Percentiles rank a stretch among this genome's conserved stretches.
These are phyloP conservation scores for Periconia macrospinosa DNA, from an alignment of 2,329 filamentous ascomycete species.

Conservation along the genomic window DNA sequence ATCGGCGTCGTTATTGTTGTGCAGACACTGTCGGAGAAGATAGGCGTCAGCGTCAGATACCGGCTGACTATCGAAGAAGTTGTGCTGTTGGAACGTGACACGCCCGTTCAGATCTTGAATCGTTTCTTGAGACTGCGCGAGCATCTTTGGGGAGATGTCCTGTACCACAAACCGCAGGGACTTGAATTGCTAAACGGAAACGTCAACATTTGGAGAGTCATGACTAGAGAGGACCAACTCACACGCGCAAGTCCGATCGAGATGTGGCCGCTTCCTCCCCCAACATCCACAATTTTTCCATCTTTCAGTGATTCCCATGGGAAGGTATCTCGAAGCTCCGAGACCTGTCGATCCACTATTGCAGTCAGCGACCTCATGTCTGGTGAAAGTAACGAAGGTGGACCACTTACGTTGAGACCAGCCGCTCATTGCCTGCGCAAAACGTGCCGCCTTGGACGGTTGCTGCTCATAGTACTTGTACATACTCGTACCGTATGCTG, in stretches of 20 bases:
- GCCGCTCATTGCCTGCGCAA: constrained; percentile 33
- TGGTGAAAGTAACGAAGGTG: no score
- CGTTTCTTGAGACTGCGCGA: constrained; percentile 12
- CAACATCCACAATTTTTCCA: constrained; percentile 34
- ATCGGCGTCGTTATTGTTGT: constrained; percentile 46
- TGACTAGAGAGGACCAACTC: constrained; percentile 4
- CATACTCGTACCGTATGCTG: constrained; percentile 20
- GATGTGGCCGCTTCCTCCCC: constrained; percentile 29
- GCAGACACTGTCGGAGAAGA: constrained; percentile 43
- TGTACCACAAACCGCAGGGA: constrained; percentile 21
- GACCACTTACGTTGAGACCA: constrained; percentile 16
- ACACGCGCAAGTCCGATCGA: constrained; percentile 22
- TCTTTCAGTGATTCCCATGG: constrained; percentile 24
- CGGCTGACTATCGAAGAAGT: constrained; percentile 24
- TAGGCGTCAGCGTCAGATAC: constrained; percentile 34
- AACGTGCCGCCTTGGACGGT: constrained; percentile 25
- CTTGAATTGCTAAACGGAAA: constrained; percentile 8
- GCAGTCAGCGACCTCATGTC: neutral
- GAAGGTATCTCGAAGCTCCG: constrained; percentile 25
- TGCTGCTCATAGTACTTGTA: constrained; percentile 33
- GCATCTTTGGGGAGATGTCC: constrained; percentile 15
- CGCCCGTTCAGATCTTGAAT: constrained; percentile 17
- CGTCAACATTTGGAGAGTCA: neutral
- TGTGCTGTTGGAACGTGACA: constrained; percentile 21
- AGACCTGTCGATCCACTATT: constrained; percentile 26